Conservation (phyloP, 441 rosid genomes). For the Raphanus hybrid region DNA sequence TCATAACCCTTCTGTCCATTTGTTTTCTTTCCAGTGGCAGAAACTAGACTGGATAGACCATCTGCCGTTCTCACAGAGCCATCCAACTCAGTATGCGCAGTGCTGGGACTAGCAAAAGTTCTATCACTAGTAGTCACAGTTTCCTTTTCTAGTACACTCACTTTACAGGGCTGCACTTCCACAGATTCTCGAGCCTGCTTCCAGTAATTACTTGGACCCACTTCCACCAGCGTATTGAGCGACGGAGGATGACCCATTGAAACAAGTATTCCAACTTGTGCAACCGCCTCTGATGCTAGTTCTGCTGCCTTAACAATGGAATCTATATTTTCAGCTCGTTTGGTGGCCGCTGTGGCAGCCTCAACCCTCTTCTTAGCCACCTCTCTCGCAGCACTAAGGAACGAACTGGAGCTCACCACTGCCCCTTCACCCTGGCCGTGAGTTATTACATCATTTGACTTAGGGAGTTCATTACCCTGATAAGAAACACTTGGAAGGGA, state of each 20-base stretch:
- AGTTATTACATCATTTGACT: slow-evolving; percentile 45
- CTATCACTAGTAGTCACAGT: slow-evolving; percentile 47
- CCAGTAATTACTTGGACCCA: slow-evolving; percentile 81
- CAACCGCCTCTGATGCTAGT: slow-evolving; percentile 92
- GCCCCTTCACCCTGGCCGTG: slow-evolving; percentile 58
- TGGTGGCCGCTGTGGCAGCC: slow-evolving; percentile 93
- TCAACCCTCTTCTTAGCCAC: slow-evolving; percentile 89
- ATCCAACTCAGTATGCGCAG: slow-evolving; percentile 47
- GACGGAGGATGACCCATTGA: slow-evolving; percentile 82
- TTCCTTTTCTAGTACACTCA: slow-evolving; percentile 43
- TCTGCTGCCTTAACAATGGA: slow-evolving; percentile 97
- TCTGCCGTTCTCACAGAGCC: slow-evolving; percentile 50
- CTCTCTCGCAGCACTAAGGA: slow-evolving; percentile 85
- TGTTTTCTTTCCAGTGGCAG: slow-evolving; percentile 50
- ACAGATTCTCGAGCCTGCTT: slow-evolving; percentile 56
- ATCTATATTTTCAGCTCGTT: slow-evolving; percentile 94
- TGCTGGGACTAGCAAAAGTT: slow-evolving; percentile 45
- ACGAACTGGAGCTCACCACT: slow-evolving; percentile 59
- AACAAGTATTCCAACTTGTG: slow-evolving; percentile 94
- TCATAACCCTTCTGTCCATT: slow-evolving; percentile 53
- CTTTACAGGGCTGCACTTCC: slow-evolving; percentile 44
- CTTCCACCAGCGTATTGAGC: slow-evolving; percentile 65
- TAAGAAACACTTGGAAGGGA: slow-evolving; percentile 45
- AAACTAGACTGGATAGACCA: slow-evolving; percentile 47
- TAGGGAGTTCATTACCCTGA: slow-evolving; percentile 44